These are phyloP conservation scores for Inga laurina DNA, from an alignment of 306 rosid species.

Conservation along the genomic window DNA sequence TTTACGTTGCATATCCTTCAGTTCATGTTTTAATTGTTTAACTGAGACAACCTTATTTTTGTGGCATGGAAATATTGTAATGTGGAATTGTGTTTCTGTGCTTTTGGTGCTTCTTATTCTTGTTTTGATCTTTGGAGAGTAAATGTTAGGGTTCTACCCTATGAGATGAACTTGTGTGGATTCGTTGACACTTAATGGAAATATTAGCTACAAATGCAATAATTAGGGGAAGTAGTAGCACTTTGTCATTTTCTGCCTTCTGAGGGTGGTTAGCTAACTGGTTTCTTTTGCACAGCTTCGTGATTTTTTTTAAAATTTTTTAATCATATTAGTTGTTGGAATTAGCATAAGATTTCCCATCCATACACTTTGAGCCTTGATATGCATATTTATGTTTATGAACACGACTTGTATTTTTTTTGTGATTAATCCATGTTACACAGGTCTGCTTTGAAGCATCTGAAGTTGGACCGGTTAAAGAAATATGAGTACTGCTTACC, in stretches of 20 bases:
- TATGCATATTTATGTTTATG: not conserved
- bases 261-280: not conserved
- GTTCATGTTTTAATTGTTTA: not conserved
- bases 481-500: slow-evolving; percentile 83
- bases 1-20: not conserved
- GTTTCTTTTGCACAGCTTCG: not conserved
- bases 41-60: not conserved
- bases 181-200: not conserved
- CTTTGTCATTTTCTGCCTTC: not conserved
- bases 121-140: not conserved
- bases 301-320: not conserved
- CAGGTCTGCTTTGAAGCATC: slow-evolving; percentile 79
- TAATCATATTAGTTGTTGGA: not conserved
- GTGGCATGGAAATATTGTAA: not conserved
- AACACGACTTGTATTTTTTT: not conserved
- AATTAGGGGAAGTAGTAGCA: not conserved
- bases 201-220: not conserved
- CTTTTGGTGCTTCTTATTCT: not conserved
- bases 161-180: not conserved
- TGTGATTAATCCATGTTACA: slow-evolving; percentile 22
- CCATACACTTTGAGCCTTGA: not conserved
- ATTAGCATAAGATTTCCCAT: not conserved
- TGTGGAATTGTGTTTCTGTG: not conserved
- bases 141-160: not conserved
- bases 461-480: slow-evolving; percentile 77